A percentile compares a stretch with the other conserved stretches of the same genome.
These are phyloP conservation scores for Claviceps spartinae DNA, from an alignment of 2,329 filamentous ascomycete species.

Conservation along the genomic window DNA sequence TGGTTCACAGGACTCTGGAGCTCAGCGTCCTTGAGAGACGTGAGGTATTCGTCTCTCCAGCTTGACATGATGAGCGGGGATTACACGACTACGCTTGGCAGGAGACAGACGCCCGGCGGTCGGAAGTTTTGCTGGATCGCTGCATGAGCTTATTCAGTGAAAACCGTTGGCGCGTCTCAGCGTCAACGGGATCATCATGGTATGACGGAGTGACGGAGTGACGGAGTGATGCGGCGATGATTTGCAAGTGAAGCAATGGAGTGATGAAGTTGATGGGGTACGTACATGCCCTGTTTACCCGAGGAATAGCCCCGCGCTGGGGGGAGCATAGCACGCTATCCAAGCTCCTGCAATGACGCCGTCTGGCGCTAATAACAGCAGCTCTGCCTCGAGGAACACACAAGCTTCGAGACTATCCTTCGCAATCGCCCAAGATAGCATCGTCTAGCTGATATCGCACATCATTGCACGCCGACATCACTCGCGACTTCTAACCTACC, in stretches of 20 bases:
- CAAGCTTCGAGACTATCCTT: not conserved
- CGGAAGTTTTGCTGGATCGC: not conserved
- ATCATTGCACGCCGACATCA: not conserved
- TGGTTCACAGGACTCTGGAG: slow-evolving; percentile 48
- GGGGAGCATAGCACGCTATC: not conserved
- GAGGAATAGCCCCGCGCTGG: slow-evolving; percentile 17
- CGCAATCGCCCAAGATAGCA: not conserved
- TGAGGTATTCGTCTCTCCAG: slow-evolving; percentile 73
- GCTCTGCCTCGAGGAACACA: not conserved
- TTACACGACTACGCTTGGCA: not conserved
- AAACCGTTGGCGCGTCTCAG: too few species aligned
- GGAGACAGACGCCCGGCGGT: not conserved
- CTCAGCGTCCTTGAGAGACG: slow-evolving; percentile 59
- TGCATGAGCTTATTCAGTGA: not conserved
- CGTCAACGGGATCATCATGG: too few species aligned
- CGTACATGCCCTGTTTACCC: slow-evolving; percentile 11
- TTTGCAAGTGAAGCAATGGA: not conserved
- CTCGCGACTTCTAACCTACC: not conserved
- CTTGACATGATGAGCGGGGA: slow-evolving; percentile 33
- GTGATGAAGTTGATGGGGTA: not conserved
- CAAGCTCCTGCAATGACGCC: not conserved
- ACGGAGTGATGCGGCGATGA: not conserved
- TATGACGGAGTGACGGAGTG: not conserved
- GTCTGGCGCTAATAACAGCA: not conserved
- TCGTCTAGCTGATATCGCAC: not conserved